A percentile compares a stretch with the other conserved stretches of the same genome.
Conservation (phyloP, 2,329 filamentous ascomycete genomes). For the Bipolaris victoriae region DNA sequence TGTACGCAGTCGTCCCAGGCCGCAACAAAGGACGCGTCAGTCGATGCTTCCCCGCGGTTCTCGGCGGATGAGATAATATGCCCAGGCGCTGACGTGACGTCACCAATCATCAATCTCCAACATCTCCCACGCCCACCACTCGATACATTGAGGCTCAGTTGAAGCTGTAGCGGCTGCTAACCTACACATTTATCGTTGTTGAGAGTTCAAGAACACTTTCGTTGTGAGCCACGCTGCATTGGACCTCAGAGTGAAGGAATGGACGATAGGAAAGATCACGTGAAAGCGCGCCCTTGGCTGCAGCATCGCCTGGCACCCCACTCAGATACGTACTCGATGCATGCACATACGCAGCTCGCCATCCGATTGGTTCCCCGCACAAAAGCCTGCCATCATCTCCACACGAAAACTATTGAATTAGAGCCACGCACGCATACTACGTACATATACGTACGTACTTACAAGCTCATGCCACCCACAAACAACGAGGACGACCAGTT, state of each 20-base stretch:
- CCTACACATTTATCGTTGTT: neutral
- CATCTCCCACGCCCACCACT: neutral
- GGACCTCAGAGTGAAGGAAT: neutral
- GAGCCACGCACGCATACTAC: neutral
- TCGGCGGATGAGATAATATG: conserved; percentile 7
- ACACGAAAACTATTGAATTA: neutral
- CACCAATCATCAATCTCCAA: conserved; percentile 1
- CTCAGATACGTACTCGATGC: too few species aligned
- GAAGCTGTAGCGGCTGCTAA: too few species aligned
- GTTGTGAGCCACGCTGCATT: neutral
- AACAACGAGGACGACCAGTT: too few species aligned
- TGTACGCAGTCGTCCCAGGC: conserved; percentile 17
- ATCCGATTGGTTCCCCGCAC: neutral
- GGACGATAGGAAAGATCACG: neutral
- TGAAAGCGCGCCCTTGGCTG: conserved; percentile 3
- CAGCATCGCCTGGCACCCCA: too few species aligned
- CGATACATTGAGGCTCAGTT: neutral
- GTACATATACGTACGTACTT: too few species aligned
- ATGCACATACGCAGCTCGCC: too few species aligned
- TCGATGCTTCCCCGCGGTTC: conserved; percentile 13
- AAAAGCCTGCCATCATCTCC: neutral
- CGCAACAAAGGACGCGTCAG: conserved; percentile 23
- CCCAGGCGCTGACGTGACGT: conserved; percentile 9
- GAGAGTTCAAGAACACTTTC: neutral
- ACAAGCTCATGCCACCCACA: neutral